phyloP scores from a whole-genome alignment of 176 grass and related monocot species.

The Zizania latifolia region DNA sequence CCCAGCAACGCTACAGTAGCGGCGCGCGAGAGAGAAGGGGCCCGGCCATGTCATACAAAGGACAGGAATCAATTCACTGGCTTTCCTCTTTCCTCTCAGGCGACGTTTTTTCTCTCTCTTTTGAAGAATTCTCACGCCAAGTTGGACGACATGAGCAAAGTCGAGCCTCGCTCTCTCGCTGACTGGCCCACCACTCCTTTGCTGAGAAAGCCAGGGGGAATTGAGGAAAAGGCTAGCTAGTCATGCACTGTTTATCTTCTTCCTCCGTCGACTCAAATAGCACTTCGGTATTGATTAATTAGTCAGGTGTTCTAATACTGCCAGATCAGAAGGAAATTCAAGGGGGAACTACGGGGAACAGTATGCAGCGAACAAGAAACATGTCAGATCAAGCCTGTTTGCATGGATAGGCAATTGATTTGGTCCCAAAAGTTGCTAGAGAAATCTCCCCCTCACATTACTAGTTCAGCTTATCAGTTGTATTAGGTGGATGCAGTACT shows the following conservation, averaged over 20 bases:
- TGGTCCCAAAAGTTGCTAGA: background rate
- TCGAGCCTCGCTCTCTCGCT: conserved; percentile 6
- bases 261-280: background rate
- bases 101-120: too few species aligned
- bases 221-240: conserved; percentile 5
- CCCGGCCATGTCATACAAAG: background rate
- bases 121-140: background rate
- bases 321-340: background rate
- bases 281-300: background rate
- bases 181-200: conserved; percentile 18
- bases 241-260: conserved; percentile 40
- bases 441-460: background rate
- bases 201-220: conserved; percentile 26
- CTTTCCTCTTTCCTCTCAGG: conserved; percentile 32
- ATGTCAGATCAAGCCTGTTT: background rate
- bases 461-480: background rate
- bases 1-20: conserved; percentile 6
- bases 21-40: background rate
- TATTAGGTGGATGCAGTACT: background rate
- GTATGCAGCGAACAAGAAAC: background rate
- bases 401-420: background rate
- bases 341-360: background rate
- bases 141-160: conserved; percentile 10
- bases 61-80: conserved; percentile 34
- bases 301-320: background rate